Evolutionary conservation across 2,329 filamentous ascomycete species (phyloP).

Genomic region (Verruconis gallopava): DNA sequence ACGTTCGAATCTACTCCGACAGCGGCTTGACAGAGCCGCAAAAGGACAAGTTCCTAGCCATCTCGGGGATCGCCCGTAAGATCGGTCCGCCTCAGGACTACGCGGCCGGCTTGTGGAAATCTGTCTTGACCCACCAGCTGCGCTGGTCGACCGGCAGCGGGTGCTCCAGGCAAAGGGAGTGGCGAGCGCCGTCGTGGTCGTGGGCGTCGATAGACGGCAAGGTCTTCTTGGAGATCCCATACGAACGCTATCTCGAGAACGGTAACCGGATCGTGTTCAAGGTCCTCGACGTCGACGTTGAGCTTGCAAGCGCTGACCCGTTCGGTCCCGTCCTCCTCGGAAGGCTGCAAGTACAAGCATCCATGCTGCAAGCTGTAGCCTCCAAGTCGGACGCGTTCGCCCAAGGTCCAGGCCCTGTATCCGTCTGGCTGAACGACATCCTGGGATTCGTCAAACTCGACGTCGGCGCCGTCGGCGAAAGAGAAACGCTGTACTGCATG

Average conservation of each 20-base stretch:
- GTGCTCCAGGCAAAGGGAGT: neutral
- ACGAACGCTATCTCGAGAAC: too few relatives aligned
- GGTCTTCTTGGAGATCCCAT: too few relatives aligned
- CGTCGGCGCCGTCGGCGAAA: too few relatives aligned
- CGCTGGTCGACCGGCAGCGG: constrained; percentile 3
- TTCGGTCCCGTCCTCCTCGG: too few relatives aligned
- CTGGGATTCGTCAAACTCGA: too few relatives aligned
- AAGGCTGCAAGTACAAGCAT: too few relatives aligned
- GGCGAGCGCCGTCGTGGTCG: neutral
- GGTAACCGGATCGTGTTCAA: neutral
- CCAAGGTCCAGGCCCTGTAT: too few relatives aligned
- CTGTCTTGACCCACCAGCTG: constrained; percentile 2
- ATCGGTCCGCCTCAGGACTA: constrained; percentile 7
- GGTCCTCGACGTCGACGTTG: constrained; percentile 6
- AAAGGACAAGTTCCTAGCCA: constrained; percentile 9
- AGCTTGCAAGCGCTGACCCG: constrained; percentile 5
- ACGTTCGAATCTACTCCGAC: constrained; percentile 10
- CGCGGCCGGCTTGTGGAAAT: constrained; percentile 8
- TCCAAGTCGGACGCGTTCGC: too few relatives aligned
- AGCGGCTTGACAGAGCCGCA: constrained; percentile 7
- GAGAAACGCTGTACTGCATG: too few relatives aligned
- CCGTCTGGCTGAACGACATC: too few relatives aligned
- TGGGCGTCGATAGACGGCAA: neutral
- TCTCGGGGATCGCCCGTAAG: constrained; percentile 8
- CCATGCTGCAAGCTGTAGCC: too few relatives aligned